Base-by-base conservation (phyloP, 1,139 yeast species). In the Hyphopichia burtonii region DNA sequence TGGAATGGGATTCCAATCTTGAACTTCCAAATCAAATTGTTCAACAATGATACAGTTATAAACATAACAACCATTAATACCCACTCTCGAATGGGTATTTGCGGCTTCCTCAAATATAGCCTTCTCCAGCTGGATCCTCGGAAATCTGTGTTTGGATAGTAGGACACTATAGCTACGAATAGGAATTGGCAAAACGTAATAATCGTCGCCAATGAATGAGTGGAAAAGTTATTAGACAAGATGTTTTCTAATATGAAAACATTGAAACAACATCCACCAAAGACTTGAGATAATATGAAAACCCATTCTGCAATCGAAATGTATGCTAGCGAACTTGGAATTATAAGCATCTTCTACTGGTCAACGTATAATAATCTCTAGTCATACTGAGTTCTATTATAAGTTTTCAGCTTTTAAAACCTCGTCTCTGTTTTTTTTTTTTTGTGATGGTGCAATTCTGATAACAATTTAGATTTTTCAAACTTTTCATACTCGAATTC, bases 201-300 rank as follows among this genome's bases (percentile, higher is more conserved):
- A 10, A 81, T 58, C 14, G 68, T 68, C 3, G 85, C 83, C 8
- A 58, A 34, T 3, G 54, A 42, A 11, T 40, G 39, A 14, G 37
- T 34, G 39, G 44, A 48, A 22, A 39, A 36, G 30, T 43, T 45
- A 31, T 42, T 43, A 12, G 51, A 40, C n/a, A 83, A 63, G 17
- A 84, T 65, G 34, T 69, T 61, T 55, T 86, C 93, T 37, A 86
- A 62, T 0, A 84, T 71, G 48, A 79, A 69, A 28, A 83, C 91
- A 58, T 83, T 85, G 23, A 80, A 67, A 53, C 93, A 85, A 54
- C 93, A 86, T 2, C 93, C 90, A 0, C 88, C 86, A 54, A 83
- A 80, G 17, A 83, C 79, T 38, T 78, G 70, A 6, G 38, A 25
- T 12, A 28, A 4, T 3, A 36, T 28, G 8, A 36, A 18, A 14